Conservation (phyloP, 257 asterid species). For the Verbascum thapsus region DNA sequence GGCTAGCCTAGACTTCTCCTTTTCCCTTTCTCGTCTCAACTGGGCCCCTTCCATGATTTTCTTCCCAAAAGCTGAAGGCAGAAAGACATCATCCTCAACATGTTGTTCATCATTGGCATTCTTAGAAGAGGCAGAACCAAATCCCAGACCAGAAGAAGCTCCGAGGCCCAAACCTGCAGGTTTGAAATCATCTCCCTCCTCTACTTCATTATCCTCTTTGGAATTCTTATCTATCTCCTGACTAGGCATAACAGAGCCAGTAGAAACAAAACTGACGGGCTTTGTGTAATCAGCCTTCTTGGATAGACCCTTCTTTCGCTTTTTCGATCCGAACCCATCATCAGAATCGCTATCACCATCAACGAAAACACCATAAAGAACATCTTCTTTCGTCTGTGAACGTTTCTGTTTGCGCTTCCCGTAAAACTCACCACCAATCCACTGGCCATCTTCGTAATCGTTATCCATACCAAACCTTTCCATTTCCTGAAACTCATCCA, state of each 20-base stretch:
- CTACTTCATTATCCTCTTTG: conserved; percentile 46
- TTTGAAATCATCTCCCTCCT: conserved; percentile 39
- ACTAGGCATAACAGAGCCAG: conserved; percentile 62
- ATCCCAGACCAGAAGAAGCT: conserved; percentile 52
- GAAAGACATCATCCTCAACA: conserved; percentile 47
- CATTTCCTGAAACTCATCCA: conserved; percentile 85
- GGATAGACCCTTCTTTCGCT: conserved; percentile 56
- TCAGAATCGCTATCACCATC: conserved; percentile 75
- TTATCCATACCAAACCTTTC: conserved; percentile 81
- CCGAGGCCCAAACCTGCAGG: conserved; percentile 55
- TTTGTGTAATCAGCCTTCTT: conserved; percentile 63
- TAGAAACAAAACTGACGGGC: conserved; percentile 76
- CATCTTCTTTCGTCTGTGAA: conserved; percentile 72
- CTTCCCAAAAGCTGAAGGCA: conserved; percentile 77
- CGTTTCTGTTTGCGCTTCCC: conserved; percentile 58
- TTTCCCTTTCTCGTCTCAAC: conserved; percentile 62
- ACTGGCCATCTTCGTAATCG: conserved; percentile 76
- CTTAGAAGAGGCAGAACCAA: conserved; percentile 42
- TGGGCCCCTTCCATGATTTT: conserved; percentile 69
- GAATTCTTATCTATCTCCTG: conserved; percentile 55
- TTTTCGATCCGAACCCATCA: conserved; percentile 66
- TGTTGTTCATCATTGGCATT: conserved; percentile 33
- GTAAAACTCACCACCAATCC: conserved; percentile 70
- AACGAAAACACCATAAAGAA: conserved; percentile 81
- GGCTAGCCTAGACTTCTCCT: conserved; percentile 58